A percentile compares a stretch with the other conserved stretches of the same genome.
Evolutionary conservation across 345 rosid species (phyloP).

Genomic region (Pelargonium nanum): DNA sequence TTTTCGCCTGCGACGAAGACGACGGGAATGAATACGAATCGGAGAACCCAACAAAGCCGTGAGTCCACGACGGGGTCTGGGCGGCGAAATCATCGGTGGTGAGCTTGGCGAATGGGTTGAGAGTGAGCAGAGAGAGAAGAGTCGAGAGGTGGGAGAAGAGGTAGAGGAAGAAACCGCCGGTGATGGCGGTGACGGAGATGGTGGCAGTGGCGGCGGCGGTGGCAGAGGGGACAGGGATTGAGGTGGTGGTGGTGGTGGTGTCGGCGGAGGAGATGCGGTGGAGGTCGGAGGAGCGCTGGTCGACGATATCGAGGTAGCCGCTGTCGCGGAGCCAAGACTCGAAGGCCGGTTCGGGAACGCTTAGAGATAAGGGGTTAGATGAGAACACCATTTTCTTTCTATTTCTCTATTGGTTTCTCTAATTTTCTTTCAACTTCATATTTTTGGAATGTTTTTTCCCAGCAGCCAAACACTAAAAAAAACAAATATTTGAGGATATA

Average conservation of each 20-base stretch:
- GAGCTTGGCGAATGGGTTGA: conserved; percentile 86
- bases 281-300: conserved; percentile 38
- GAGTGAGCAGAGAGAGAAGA: conserved; percentile 46
- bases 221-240: conserved; percentile 16
- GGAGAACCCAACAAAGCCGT: conserved; percentile 50
- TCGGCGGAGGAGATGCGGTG: too few species aligned
- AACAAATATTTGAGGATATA: too few species aligned
- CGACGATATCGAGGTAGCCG: conserved; percentile 85
- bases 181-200: conserved; percentile 23
- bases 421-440: too few species aligned
- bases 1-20: conserved; percentile 53
- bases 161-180: conserved; percentile 33
- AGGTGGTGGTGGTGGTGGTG: conserved; percentile 13
- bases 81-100: conserved; percentile 65
- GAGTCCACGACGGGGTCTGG: conserved; percentile 75
- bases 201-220: conserved; percentile 15
- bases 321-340: conserved; percentile 93
- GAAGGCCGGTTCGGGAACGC: conserved; percentile 70
- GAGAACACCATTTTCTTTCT: conserved; percentile 22
- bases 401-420: neutral
- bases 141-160: conserved; percentile 33
- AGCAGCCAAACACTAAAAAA: too few species aligned
- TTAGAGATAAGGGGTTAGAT: conserved; percentile 57
- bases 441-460: too few species aligned
- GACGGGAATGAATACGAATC: conserved; percentile 76